Evolutionary conservation across 2,329 filamentous ascomycete species (phyloP).

Genomic region (Hypoxylon sp.): DNA sequence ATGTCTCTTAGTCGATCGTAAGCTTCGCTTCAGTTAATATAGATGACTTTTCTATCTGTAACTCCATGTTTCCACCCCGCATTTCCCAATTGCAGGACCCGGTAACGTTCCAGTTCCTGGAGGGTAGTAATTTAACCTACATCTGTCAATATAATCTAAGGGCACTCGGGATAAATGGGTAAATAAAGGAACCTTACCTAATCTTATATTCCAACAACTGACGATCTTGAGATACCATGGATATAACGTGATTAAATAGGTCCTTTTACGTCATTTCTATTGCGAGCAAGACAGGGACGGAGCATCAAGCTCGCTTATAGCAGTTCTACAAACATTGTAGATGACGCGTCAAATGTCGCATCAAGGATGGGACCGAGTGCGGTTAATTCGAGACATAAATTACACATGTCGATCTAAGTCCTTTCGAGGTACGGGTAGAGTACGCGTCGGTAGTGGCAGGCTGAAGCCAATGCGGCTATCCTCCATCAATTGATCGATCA

Average conservation of each 20-base stretch:
- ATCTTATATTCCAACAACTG: slow-evolving; percentile 10
- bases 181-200: slow-evolving; percentile 27
- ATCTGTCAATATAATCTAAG: slow-evolving; percentile 9
- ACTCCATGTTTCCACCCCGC: slow-evolving; percentile 25
- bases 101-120: slow-evolving; percentile 14
- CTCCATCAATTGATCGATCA: slow-evolving; percentile 24
- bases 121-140: slow-evolving; percentile 6
- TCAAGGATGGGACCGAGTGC: slow-evolving; percentile 17
- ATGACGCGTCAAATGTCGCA: slow-evolving; percentile 39
- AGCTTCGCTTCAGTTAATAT: neutral
- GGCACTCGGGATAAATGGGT: slow-evolving; percentile 34
- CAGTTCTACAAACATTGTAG: slow-evolving; percentile 6
- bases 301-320: slow-evolving; percentile 29
- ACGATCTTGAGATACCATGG: neutral
- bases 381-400: slow-evolving; percentile 41
- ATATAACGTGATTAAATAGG: slow-evolving; percentile 8
- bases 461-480: slow-evolving; percentile 19
- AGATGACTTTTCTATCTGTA: neutral
- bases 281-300: slow-evolving; percentile 26
- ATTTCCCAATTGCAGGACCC: slow-evolving; percentile 16
- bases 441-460: slow-evolving; percentile 21
- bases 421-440: slow-evolving; percentile 15
- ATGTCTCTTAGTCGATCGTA: neutral
- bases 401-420: slow-evolving; percentile 37
- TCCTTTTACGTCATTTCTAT: slow-evolving; percentile 30